Evolutionary conservation across 2,329 filamentous ascomycete species (phyloP).

Genomic region (Penicillium sp.): DNA sequence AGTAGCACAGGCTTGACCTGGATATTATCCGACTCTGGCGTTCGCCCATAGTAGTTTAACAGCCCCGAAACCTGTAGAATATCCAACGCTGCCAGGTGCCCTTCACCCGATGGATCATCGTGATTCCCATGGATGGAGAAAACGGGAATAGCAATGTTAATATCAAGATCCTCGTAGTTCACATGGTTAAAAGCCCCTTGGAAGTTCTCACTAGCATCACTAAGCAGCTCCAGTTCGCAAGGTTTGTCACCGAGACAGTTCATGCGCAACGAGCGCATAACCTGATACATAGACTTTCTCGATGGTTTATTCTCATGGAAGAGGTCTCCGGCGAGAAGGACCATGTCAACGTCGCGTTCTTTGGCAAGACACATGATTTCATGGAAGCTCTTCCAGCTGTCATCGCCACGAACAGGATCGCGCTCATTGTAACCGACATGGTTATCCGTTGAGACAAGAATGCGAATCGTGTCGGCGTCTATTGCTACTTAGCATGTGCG

Average conservation of each 20-base stretch:
- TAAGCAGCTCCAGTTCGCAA: slow-evolving; percentile 90
- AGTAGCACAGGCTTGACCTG: slow-evolving; percentile 85
- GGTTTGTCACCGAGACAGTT: slow-evolving; percentile 95
- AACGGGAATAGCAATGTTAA: slow-evolving; percentile 94
- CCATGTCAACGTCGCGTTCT: slow-evolving; percentile 89
- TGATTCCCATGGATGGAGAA: slow-evolving; percentile 99
- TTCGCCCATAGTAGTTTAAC: slow-evolving; percentile 92
- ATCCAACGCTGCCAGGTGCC: slow-evolving; percentile 85
- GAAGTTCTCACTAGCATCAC: slow-evolving; percentile 88
- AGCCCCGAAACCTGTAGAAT: slow-evolving; percentile 85
- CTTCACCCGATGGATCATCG: slow-evolving; percentile 95
- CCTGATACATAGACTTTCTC: slow-evolving; percentile 91
- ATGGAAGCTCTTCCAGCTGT: slow-evolving; percentile 95
- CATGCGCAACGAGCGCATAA: slow-evolving; percentile 89
- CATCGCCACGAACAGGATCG: slow-evolving; percentile 89
- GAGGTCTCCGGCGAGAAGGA: slow-evolving; percentile 86
- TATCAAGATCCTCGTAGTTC: slow-evolving; percentile 96
- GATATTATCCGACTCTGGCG: slow-evolving; percentile 90
- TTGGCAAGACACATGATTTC: slow-evolving; percentile 89
- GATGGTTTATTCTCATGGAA: slow-evolving; percentile 99
- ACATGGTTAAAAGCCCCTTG: slow-evolving; percentile 86
- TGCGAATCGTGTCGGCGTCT: slow-evolving; percentile 81
- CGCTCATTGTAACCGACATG: slow-evolving; percentile 97
- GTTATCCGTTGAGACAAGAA: slow-evolving; percentile 91
- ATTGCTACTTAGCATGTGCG: background rate